phyloP scores from a whole-genome alignment of 2,329 filamentous ascomycete genomes.

The Orbilia blumenaviensis region DNA sequence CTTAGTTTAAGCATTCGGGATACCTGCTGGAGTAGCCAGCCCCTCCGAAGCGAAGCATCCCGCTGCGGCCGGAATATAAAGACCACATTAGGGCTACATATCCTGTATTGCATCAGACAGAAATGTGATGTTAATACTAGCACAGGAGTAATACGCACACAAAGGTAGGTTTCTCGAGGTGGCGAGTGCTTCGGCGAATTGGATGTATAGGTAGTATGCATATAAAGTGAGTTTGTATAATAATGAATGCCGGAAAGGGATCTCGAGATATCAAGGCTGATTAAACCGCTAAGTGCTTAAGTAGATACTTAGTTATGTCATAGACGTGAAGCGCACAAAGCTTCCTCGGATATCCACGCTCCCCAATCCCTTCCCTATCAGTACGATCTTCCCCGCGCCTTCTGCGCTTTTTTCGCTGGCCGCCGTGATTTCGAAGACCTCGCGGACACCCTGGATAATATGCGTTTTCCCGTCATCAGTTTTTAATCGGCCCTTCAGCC shows the following conservation, averaged over 20 bases:
- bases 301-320: slow-evolving; percentile 11
- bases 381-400: slow-evolving; percentile 68
- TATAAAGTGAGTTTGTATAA: no score
- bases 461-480: slow-evolving; percentile 73
- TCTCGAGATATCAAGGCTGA: no score
- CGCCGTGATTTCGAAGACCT: slow-evolving; percentile 92
- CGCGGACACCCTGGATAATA: slow-evolving; percentile 88
- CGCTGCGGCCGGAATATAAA: background rate
- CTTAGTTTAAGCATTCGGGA: no score
- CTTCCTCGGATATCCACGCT: slow-evolving; percentile 67
- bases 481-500: slow-evolving; percentile 81
- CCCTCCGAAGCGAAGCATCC: background rate
- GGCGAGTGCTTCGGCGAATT: no score
- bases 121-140: no score
- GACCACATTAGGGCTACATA: background rate
- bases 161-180: no score
- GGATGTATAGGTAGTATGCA: no score
- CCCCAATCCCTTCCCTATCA: slow-evolving; percentile 70
- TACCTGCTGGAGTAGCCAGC: background rate
- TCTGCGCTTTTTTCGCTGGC: slow-evolving; percentile 55
- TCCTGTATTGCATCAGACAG: no score
- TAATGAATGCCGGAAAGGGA: no score
- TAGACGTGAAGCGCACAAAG: slow-evolving; percentile 57
- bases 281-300: no score
- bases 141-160: no score